phyloP scores from a whole-genome alignment of 78 protist species.

The Dictyostelium brefeldianum region DNA sequence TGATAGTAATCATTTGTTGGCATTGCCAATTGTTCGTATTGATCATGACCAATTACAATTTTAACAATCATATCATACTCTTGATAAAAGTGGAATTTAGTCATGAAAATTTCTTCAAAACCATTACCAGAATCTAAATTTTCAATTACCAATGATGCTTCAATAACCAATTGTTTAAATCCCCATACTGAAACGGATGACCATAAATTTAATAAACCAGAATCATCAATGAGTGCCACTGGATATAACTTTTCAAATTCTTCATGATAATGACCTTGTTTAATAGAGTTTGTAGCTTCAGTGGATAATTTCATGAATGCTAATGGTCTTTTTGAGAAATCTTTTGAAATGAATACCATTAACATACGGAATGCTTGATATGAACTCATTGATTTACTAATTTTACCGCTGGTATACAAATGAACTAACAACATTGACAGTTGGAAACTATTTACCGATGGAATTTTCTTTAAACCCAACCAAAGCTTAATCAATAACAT shows the following conservation, averaged over 20 bases:
- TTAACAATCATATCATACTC: conserved; percentile 16
- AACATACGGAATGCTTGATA: conserved; percentile 77
- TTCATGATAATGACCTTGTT: conserved; percentile 9
- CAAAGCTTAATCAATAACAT: conserved; percentile 49
- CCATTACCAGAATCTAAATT: conserved; percentile 44
- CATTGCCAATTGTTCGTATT: neutral
- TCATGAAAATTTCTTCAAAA: conserved; percentile 67
- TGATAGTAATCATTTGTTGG: conserved; percentile 59
- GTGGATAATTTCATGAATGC: neutral
- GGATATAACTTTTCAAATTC: conserved; percentile 57
- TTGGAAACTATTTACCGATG: conserved; percentile 64
- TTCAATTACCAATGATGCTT: conserved; percentile 4
- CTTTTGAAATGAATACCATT: conserved; percentile 41
- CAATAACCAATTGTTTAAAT: neutral
- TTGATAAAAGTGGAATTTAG: conserved; percentile 24
- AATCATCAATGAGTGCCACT: conserved; percentile 33
- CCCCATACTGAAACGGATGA: conserved; percentile 50
- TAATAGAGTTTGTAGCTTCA: neutral
- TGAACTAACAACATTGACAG: conserved; percentile 71
- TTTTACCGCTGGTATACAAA: conserved; percentile 34
- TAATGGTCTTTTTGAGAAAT: neutral
- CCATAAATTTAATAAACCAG: conserved; percentile 43
- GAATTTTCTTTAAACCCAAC: conserved; percentile 26
- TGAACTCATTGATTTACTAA: conserved; percentile 61
- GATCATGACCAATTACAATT: conserved; percentile 10